A percentile compares a stretch with the other conserved stretches of the same genome.
Evolutionary conservation across 1,284 basidiomycete species (phyloP).

Genomic region (Ganoderma sinense): DNA sequence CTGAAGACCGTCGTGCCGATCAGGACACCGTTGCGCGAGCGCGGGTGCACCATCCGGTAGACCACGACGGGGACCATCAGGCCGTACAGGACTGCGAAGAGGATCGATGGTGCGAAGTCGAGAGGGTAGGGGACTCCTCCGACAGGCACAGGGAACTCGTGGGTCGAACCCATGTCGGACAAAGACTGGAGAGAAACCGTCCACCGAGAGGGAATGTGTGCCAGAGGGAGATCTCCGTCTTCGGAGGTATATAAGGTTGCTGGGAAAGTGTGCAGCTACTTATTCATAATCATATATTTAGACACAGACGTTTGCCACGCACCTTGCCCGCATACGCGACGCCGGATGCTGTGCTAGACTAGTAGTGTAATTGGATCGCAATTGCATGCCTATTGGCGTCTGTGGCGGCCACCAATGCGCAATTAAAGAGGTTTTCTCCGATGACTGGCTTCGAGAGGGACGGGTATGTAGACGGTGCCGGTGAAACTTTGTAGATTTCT

Average conservation of each 20-base stretch:
- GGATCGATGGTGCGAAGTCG: conserved; percentile 15
- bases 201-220: not conserved
- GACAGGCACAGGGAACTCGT: conserved; percentile 13
- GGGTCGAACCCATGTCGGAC: conserved; percentile 1
- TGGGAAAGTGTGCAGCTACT: not conserved
- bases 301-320: not conserved
- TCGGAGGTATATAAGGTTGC: not conserved
- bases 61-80: conserved; percentile 23
- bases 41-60: conserved; percentile 20
- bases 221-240: not conserved
- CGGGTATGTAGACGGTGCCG: not conserved
- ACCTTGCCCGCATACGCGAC: not conserved
- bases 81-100: conserved; percentile 27
- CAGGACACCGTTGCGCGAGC: conserved; percentile 25
- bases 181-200: not conserved
- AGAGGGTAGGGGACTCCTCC: conserved; percentile 15
- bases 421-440: not conserved
- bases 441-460: not conserved
- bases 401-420: not conserved
- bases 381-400: not conserved
- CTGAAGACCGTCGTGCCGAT: conserved; percentile 25
- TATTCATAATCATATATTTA: too few relatives aligned
- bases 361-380: not conserved
- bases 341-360: not conserved
- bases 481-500: too few relatives aligned